Percentiles rank a stretch among this genome's conserved stretches.
phyloP scores from a whole-genome alignment of 345 rosid genomes.

The Eucalyptus tenuipes region DNA sequence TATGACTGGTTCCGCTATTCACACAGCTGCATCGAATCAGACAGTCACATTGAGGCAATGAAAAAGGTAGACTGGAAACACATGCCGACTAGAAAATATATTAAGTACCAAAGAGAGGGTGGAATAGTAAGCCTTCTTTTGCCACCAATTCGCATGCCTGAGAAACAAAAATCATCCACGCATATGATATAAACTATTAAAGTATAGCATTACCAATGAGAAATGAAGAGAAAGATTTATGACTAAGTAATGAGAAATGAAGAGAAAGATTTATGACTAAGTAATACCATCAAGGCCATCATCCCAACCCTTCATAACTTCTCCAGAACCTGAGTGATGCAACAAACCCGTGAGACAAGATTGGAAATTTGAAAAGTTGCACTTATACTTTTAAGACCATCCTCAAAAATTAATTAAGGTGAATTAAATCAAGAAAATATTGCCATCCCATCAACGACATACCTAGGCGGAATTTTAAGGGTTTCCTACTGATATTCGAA shows the following conservation, averaged over 20 bases:
- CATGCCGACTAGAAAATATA: background rate
- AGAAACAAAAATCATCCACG: background rate
- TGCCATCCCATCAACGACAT: background rate
- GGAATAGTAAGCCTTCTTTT: constrained; percentile 65
- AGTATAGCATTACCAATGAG: background rate
- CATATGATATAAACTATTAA: background rate
- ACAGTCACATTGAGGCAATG: background rate
- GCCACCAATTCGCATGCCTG: constrained; percentile 73
- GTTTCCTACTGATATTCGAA: constrained; percentile 19
- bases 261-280: background rate
- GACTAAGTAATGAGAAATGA: background rate
- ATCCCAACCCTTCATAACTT: constrained; percentile 32
- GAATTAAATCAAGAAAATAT: background rate
- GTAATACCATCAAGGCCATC: constrained; percentile 51
- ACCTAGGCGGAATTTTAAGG: constrained; percentile 45
- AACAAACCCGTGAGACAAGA: background rate
- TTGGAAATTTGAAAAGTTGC: background rate
- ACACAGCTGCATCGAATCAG: background rate
- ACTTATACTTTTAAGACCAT: background rate
- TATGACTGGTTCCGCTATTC: background rate
- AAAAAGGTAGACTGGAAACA: background rate
- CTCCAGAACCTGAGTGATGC: constrained; percentile 18
- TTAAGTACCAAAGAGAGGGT: constrained; percentile 50
- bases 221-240: background rate
- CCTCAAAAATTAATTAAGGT: background rate